These are phyloP conservation scores for Heterobasidion parviporum DNA, from an alignment of 1,284 basidiomycete species.

Conservation along the genomic window DNA sequence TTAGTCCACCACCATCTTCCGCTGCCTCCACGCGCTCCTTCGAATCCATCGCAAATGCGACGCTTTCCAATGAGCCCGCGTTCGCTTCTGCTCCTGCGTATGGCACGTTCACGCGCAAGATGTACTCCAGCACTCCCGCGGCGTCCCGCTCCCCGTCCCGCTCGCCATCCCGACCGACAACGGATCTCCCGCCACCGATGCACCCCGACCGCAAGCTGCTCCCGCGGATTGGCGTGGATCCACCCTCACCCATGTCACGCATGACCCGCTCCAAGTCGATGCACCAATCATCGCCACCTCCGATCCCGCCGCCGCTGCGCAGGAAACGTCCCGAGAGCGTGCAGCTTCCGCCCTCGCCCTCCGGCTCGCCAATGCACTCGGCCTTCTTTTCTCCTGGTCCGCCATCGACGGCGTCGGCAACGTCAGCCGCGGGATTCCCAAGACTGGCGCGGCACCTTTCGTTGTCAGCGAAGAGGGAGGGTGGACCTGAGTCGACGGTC, in stretches of 20 bases:
- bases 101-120: background rate
- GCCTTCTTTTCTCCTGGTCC: background rate
- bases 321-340: conserved; percentile 51
- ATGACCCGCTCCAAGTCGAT: conserved; percentile 49
- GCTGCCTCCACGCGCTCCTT: conserved; percentile 29
- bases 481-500: conserved; percentile 16
- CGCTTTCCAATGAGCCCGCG: conserved; percentile 8
- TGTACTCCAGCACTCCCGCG: conserved; percentile 1
- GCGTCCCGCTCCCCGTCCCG: conserved; percentile 5
- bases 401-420: background rate
- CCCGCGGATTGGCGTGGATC: conserved; percentile 6
- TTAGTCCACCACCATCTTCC: conserved; percentile 20
- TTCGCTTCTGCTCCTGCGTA: background rate
- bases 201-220: conserved; percentile 48
- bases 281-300: conserved; percentile 38
- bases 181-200: conserved; percentile 29
- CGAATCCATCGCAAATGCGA: conserved; percentile 33
- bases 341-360: conserved; percentile 30
- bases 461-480: conserved; percentile 15
- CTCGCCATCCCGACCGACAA: conserved; percentile 14
- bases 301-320: conserved; percentile 33
- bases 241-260: conserved; percentile 14
- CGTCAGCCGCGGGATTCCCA: conserved; percentile 10
- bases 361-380: background rate
- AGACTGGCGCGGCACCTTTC: conserved; percentile 29